Evolutionary conservation across 2,329 filamentous ascomycete genomes (phyloP), one percentile per base, ranked within the genome.

Genomic region (Cryphonectria parasitica): DNA sequence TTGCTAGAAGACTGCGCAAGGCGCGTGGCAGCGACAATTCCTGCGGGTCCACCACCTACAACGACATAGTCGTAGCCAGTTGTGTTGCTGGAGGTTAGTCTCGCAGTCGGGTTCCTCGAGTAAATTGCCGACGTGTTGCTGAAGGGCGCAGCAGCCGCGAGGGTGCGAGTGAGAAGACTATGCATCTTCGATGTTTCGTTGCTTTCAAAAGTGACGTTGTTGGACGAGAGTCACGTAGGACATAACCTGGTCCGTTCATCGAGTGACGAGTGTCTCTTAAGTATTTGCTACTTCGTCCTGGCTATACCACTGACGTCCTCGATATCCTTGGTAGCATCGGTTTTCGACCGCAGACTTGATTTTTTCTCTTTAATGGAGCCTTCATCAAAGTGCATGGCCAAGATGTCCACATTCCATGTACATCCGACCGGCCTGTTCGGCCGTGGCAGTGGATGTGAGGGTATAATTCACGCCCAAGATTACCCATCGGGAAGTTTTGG

Each of bases 41-140:
- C 80, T 5, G 79, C 77, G 17, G 79, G 77, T 25, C 80, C 80
- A 34, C 77, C 80, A 54, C 80, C 80, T 0, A 79, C 80, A 13
- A 82, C 77, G 25, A 82, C 82, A 66, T 80, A 80, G 65, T 82
- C 80, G 71, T 81, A 82, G 61, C 61, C 61, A 2, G 80, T 81
- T 1, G 72, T 69, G 71, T 65, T 70, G 74, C 75, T 77, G 64
- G 72, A 69, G 49, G 72, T 71, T n/a, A 39, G 17, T 25, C 22
- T n/a, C 19, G 34, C 67, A 67, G 11, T 41, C 60, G 2, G 25
- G 36, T 22, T 39, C 36, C 36, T 62, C 2, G 60, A 19, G 36
- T 34, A 43, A 39, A 34, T 0, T n/a, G 60, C 22, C 10, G 60
- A 62, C 7, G 60, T 34, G 34, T 34, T 39, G 60, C 36, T n/a